phyloP scores from a whole-genome alignment of 257 asterid genomes.

The Dorcoceras hygrometricum region DNA sequence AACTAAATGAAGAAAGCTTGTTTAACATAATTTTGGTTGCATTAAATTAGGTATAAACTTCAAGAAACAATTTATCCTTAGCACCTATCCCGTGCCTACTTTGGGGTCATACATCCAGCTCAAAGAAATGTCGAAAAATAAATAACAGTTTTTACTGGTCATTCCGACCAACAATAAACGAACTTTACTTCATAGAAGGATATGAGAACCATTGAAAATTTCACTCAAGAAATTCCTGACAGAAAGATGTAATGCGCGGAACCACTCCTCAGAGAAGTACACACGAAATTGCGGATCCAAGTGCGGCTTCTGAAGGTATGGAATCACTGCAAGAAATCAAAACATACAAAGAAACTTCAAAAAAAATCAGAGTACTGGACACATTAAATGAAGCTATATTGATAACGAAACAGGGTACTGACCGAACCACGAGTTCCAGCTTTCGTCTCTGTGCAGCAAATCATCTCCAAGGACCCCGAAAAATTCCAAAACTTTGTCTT shows the following conservation, averaged over 20 bases:
- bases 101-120: neutral
- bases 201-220: constrained; percentile 84
- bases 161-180: constrained; percentile 13
- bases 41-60: neutral
- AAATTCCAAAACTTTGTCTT: constrained; percentile 71
- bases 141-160: neutral
- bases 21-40: neutral
- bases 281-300: constrained; percentile 77
- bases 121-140: neutral
- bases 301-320: constrained; percentile 78
- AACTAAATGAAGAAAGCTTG: neutral
- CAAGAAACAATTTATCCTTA: neutral
- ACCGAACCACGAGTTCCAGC: constrained; percentile 96
- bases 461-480: constrained; percentile 60
- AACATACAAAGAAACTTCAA: neutral
- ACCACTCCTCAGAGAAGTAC: constrained; percentile 87
- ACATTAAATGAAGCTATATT: neutral
- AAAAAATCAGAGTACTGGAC: neutral
- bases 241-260: constrained; percentile 65
- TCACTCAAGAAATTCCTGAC: constrained; percentile 77
- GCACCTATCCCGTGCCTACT: neutral
- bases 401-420: constrained; percentile 21
- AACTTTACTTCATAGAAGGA: constrained; percentile 48
- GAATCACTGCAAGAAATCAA: constrained; percentile 58
- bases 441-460: constrained; percentile 62